phyloP scores from a whole-genome alignment of 768 basidiomycete species.

The Calocybe cyanea region DNA sequence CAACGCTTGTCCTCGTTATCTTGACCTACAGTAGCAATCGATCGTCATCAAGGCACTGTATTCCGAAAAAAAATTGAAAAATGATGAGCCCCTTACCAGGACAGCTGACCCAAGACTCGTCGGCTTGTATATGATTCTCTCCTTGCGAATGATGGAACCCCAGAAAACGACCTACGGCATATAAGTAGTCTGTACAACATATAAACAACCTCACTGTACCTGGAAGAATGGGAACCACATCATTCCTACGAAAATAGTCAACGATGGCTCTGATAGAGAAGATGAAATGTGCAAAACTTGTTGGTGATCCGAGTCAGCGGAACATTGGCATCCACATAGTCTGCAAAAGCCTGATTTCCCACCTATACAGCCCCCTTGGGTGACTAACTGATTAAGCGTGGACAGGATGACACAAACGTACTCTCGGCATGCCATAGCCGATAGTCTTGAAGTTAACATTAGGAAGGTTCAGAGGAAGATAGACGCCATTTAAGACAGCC shows the following conservation, averaged over 20 bases:
- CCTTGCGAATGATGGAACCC: constrained; percentile 37
- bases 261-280: background rate
- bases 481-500: constrained; percentile 46
- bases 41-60: no score
- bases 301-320: constrained; percentile 15
- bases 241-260: background rate
- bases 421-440: constrained; percentile 42
- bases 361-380: constrained; percentile 17
- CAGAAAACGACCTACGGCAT: constrained; percentile 25
- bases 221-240: constrained; percentile 26
- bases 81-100: constrained; percentile 14
- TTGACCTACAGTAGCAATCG: constrained; percentile 9
- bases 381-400: no score
- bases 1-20: constrained; percentile 23
- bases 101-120: constrained; percentile 24
- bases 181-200: background rate
- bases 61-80: background rate
- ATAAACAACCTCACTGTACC: constrained; percentile 12
- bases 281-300: constrained; percentile 4
- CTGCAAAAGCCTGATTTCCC: constrained; percentile 31
- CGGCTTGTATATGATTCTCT: constrained; percentile 37
- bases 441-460: constrained; percentile 32
- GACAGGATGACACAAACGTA: constrained; percentile 11
- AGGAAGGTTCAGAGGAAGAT: constrained; percentile 48
- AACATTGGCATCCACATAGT: constrained; percentile 22